Percentiles rank a stretch among this genome's conserved stretches.
phyloP scores from a whole-genome alignment of 1,139 yeast genomes.

The Blastobotrys serpentis region DNA sequence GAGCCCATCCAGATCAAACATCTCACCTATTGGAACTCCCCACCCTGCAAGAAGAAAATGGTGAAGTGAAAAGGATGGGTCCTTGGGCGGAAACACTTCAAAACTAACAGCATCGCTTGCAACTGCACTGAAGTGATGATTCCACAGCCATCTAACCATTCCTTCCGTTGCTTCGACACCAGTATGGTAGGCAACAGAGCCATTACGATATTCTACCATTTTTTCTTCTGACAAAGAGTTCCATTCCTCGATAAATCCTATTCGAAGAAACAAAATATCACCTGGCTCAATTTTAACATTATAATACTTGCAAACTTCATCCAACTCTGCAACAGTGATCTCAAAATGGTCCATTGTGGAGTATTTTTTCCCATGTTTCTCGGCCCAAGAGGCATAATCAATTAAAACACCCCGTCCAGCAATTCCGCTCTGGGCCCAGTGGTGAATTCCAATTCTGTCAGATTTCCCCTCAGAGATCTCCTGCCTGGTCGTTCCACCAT shows the following conservation, averaged over 20 bases:
- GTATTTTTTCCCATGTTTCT: conserved; percentile 26
- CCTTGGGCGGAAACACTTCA: conserved; percentile 48
- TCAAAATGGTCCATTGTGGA: conserved; percentile 28
- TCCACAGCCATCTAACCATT: conserved; percentile 29
- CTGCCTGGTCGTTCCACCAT: conserved; percentile 30
- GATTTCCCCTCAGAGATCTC: conserved; percentile 26
- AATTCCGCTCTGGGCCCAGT: conserved; percentile 34
- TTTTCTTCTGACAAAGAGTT: conserved; percentile 22
- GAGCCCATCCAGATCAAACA: conserved; percentile 24
- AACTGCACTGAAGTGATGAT: conserved; percentile 32
- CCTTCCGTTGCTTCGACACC: conserved; percentile 30
- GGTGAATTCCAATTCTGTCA: conserved; percentile 33
- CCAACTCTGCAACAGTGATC: conserved; percentile 29
- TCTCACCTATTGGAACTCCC: conserved; percentile 21
- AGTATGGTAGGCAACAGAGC: conserved; percentile 50
- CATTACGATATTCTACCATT: conserved; percentile 50
- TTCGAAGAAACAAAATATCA: conserved; percentile 33
- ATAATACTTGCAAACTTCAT: conserved; percentile 22
- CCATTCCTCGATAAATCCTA: conserved; percentile 35
- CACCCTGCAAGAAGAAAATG: conserved; percentile 24
- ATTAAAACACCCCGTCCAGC: conserved; percentile 37
- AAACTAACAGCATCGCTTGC: conserved; percentile 33
- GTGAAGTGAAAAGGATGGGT: conserved; percentile 45
- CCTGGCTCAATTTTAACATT: conserved; percentile 30
- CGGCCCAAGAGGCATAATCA: conserved; percentile 34